Evolutionary conservation across 129 eudicot genomes (phyloP).

Genomic region (carrot (Daucus carota)): DH1_v3.0 NC_030381.2:50791001-50791500

Average conservation of each 20-base stretch:
- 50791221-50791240: not conserved
- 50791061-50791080: not conserved
- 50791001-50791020: not conserved
- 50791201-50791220: not conserved
- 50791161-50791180: not conserved
- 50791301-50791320: not conserved
- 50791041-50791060: not conserved
- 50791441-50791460: not conserved
- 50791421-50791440: not conserved
- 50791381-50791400: not conserved
- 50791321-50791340: not conserved
- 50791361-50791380: not conserved
- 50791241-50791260: not conserved
- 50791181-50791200: not conserved
- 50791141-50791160: not conserved
- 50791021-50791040: not conserved
- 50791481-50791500: not conserved
- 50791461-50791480: not conserved
- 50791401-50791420: not conserved
- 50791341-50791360: not conserved
- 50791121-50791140: not conserved
- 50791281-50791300: not conserved
- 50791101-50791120: not conserved
- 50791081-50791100: not conserved
- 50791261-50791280: not conserved